A percentile compares a stretch with the other conserved stretches of the same genome.
These are phyloP conservation scores for Venturia oleaginea DNA, from an alignment of 2,329 filamentous ascomycete genomes.

Conservation along the genomic window DNA sequence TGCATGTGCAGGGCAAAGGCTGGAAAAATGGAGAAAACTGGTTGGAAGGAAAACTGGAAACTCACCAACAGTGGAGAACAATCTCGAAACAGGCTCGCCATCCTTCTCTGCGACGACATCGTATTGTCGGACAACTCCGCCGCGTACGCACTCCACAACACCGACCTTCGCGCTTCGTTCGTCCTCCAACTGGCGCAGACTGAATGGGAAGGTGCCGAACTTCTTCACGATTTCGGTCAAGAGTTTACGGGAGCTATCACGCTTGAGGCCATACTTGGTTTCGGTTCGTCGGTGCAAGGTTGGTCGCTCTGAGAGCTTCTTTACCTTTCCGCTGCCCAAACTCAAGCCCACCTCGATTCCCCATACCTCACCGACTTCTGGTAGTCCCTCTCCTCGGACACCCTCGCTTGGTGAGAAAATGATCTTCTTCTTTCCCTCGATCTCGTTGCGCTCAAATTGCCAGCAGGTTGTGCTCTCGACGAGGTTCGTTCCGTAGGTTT, in stretches of 20 bases:
- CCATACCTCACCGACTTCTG: slow-evolving; percentile 91
- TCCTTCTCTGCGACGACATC: slow-evolving; percentile 95
- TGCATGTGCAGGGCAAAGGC: neutral
- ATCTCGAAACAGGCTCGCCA: slow-evolving; percentile 68
- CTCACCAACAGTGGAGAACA: slow-evolving; percentile 89
- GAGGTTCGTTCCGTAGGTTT: slow-evolving; percentile 81
- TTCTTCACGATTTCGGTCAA: slow-evolving; percentile 94
- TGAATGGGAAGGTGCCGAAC: slow-evolving; percentile 97
- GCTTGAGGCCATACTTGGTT: slow-evolving; percentile 88
- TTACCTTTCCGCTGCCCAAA: slow-evolving; percentile 87
- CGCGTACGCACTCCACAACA: slow-evolving; percentile 90
- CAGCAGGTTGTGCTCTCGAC: slow-evolving; percentile 98
- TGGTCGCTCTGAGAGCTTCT: slow-evolving; percentile 75
- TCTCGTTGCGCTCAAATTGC: slow-evolving; percentile 94
- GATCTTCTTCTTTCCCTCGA: slow-evolving; percentile 97
- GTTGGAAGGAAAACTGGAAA: slow-evolving; percentile 20
- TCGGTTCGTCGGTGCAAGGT: slow-evolving; percentile 90
- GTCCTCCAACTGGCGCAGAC: slow-evolving; percentile 89
- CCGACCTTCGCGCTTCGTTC: slow-evolving; percentile 94
- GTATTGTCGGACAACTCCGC: slow-evolving; percentile 88
- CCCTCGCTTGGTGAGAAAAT: slow-evolving; percentile 80
- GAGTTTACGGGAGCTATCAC: slow-evolving; percentile 83
- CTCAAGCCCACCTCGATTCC: slow-evolving; percentile 94
- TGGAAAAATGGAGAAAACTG: neutral
- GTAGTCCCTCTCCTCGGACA: slow-evolving; percentile 79